These are phyloP conservation scores for Aspergillus panamensis DNA, from an alignment of 495 filamentous ascomycete species.

Conservation along the genomic window DNA sequence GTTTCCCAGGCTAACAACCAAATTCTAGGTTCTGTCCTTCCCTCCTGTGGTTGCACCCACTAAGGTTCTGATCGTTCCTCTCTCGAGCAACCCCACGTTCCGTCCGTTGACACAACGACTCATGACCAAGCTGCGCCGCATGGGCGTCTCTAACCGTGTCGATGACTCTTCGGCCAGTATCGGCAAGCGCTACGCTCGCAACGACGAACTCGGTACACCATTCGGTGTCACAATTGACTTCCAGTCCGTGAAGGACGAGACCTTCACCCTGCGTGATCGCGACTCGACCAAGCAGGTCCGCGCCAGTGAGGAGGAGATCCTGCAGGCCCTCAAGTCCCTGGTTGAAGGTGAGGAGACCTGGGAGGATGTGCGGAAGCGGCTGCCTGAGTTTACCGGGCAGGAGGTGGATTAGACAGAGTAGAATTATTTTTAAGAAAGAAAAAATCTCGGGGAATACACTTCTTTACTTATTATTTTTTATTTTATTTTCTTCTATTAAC, in stretches of 20 bases:
- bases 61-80: conserved; percentile 65
- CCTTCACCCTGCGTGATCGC: conserved; percentile 65
- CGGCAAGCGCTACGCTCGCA: conserved; percentile 64
- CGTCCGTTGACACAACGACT: conserved; percentile 51
- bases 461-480: neutral
- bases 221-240: conserved; percentile 69
- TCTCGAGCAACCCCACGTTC: conserved; percentile 58
- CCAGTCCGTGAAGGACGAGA: conserved; percentile 64
- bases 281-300: conserved; percentile 67
- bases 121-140: conserved; percentile 49
- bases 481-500: neutral
- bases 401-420: conserved; percentile 50
- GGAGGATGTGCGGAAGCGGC: conserved; percentile 55
- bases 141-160: conserved; percentile 60
- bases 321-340: conserved; percentile 57
- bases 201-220: conserved; percentile 65
- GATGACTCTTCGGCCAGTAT: conserved; percentile 66
- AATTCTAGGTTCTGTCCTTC: conserved; percentile 59
- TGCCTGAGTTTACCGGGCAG: conserved; percentile 68
- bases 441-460: neutral
- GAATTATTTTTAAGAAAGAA: neutral
- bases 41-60: conserved; percentile 63
- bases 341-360: conserved; percentile 62
- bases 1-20: conserved; percentile 6
- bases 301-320: conserved; percentile 61